Evolutionary conservation across 306 rosid species (phyloP).

Genomic region (apple (Malus domestica)): DNA sequence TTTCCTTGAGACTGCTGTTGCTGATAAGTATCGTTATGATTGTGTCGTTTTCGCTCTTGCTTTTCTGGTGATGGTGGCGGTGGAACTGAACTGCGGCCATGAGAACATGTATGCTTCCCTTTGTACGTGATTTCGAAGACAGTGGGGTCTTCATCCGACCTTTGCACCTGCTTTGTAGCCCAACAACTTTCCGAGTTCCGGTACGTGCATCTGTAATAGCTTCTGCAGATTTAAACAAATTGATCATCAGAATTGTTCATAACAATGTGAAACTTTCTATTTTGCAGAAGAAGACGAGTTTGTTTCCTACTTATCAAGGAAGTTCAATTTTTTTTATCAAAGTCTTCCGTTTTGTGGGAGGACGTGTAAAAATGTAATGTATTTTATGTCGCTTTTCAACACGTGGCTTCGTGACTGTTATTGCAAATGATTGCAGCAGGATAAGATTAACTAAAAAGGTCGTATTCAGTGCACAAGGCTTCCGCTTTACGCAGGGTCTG

Average conservation of each 20-base stretch:
- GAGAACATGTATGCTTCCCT: constrained; percentile 77
- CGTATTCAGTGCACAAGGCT: too few species aligned
- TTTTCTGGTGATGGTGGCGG: constrained; percentile 54
- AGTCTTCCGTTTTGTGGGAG: neutral
- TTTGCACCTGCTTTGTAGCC: constrained; percentile 94
- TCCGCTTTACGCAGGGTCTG: too few species aligned
- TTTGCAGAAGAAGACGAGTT: neutral
- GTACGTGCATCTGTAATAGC: constrained; percentile 91
- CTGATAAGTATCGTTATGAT: neutral
- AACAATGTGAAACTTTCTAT: neutral
- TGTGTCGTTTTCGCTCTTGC: constrained; percentile 33
- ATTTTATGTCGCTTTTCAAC: neutral
- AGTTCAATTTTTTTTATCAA: neutral
- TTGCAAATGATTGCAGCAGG: constrained; percentile 6
- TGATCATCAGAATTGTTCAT: constrained; percentile 16
- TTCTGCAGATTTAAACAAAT: constrained; percentile 54
- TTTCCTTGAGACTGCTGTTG: constrained; percentile 25
- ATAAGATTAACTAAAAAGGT: neutral
- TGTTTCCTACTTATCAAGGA: neutral
- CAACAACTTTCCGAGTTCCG: constrained; percentile 69
- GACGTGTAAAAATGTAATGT: neutral
- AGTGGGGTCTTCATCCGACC: constrained; percentile 76
- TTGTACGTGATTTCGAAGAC: constrained; percentile 73
- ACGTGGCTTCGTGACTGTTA: neutral
- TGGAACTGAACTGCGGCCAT: constrained; percentile 33